Evolutionary conservation across 2,329 filamentous ascomycete species (phyloP).

Genomic region (Fusarium torreyae): DNA sequence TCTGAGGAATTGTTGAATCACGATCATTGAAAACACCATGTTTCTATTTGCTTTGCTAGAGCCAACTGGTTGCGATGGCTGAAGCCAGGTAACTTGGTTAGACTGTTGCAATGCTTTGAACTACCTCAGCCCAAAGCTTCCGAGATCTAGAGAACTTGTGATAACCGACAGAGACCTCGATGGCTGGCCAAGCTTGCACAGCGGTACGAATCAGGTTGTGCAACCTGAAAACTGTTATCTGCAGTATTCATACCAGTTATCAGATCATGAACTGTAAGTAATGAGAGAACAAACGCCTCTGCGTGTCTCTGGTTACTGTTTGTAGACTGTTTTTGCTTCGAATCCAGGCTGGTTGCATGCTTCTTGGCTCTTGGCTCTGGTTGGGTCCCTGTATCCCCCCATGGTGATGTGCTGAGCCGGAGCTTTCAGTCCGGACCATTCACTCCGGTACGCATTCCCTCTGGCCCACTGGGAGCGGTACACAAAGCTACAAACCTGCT

Average conservation of each 20-base stretch:
- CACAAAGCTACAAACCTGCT: conserved; percentile 33
- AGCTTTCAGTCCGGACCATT: conserved; percentile 28
- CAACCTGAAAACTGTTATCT: conserved; percentile 22
- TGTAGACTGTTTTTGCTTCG: not conserved
- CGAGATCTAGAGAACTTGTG: not conserved
- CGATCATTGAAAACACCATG: conserved; percentile 8
- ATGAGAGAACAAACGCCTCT: not conserved
- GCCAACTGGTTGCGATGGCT: not conserved
- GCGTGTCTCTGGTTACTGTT: conserved; percentile 8
- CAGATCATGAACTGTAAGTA: conserved; percentile 5
- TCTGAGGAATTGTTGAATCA: conserved; percentile 15
- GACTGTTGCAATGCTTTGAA: not conserved
- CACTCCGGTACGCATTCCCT: conserved; percentile 37
- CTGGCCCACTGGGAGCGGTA: conserved; percentile 17
- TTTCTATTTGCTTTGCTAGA: not conserved
- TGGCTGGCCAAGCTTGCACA: too few species aligned
- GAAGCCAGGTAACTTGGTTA: not conserved
- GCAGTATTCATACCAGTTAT: conserved; percentile 1
- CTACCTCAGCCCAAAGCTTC: not conserved
- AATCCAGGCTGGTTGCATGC: conserved; percentile 3
- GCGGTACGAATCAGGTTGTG: conserved; percentile 7
- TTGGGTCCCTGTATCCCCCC: conserved; percentile 1
- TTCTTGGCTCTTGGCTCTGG: conserved; percentile 16
- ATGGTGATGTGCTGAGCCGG: conserved; percentile 1
- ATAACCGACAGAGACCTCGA: not conserved